A percentile compares a stretch with the other conserved stretches of the same genome.
phyloP scores from a whole-genome alignment of 345 rosid genomes.

The Lenwebbia sp. region DNA sequence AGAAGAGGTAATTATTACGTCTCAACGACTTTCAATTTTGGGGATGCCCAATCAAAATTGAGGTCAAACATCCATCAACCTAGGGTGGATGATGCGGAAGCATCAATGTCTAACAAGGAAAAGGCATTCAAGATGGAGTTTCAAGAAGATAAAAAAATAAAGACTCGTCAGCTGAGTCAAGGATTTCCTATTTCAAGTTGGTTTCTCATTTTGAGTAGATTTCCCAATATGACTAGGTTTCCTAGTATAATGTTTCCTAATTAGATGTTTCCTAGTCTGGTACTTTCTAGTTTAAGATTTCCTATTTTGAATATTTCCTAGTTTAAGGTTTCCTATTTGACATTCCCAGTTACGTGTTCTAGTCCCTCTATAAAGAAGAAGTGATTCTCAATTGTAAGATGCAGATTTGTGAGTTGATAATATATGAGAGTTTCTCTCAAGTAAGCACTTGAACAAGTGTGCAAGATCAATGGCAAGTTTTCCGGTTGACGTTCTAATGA shows the following conservation, averaged over 20 bases:
- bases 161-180: too few relatives aligned
- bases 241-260: neutral
- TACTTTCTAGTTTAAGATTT: too few relatives aligned
- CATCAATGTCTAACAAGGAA: neutral
- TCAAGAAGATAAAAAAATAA: too few relatives aligned
- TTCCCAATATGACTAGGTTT: neutral
- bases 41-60: neutral
- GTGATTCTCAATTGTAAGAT: neutral
- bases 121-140: neutral
- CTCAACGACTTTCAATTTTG: too few relatives aligned
- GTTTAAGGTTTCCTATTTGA: too few relatives aligned
- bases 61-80: neutral
- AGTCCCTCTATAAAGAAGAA: neutral
- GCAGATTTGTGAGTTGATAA: neutral
- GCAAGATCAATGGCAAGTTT: neutral
- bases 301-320: too few relatives aligned
- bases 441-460: neutral
- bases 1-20: too few relatives aligned
- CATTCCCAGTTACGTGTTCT: too few relatives aligned
- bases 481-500: neutral
- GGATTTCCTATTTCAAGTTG: neutral
- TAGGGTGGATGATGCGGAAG: neutral
- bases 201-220: neutral
- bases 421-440: neutral
- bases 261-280: neutral